Base-by-base conservation (phyloP, 495 filamentous ascomycete genomes). In the Terfezia claveryi region DNA sequence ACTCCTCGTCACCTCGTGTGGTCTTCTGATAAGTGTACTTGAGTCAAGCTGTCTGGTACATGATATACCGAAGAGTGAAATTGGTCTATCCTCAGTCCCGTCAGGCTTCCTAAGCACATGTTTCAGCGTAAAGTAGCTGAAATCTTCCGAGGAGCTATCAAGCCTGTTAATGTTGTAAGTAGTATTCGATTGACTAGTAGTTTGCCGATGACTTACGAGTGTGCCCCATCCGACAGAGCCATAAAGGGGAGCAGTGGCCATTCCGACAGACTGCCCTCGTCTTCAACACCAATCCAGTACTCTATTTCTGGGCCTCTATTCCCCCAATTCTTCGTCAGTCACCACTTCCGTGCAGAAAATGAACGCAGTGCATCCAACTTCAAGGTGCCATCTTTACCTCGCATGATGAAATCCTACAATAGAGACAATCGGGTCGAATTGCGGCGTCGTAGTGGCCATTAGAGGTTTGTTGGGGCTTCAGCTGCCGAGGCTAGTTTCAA, bases 321-420 rank as follows among this genome's bases (percentile, higher is more conserved):
- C 38, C 44, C 38, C 23, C 54, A 54, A 27, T 58, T 38, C 38
- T 58, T 32, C 17, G 46, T 38, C 16, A 44, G 23, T 41, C 55
- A 8, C 50, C 37, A 41, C 58, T 37, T 57, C 52, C 37, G 32
- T 46, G 44, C 27, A 23, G 38, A 4, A 16, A 57, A 16, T 32
- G 51, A 27, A 36, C 50, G 56, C 51, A 51, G 50, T 58, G 53
- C 50, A 50, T 56, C 60, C 17, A 27, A 32, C 16, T 20, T 10
- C 27, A 12, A 17, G 17, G 36, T 36, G 11, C 52, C 11, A 17
- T 36, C 68, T 72, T 66, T 60, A 83, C 81, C 78, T 78, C 59
- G 87, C 87, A 73, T 98, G 91, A 73, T 98, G 89, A 67, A 98
- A 96, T 68, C 86, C 88, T 58, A 98, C 88, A 57, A 98, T 82